Percentiles rank a stretch among this genome's conserved stretches.
phyloP scores from a whole-genome alignment of 441 rosid genomes.

The Populus hybrid region DNA sequence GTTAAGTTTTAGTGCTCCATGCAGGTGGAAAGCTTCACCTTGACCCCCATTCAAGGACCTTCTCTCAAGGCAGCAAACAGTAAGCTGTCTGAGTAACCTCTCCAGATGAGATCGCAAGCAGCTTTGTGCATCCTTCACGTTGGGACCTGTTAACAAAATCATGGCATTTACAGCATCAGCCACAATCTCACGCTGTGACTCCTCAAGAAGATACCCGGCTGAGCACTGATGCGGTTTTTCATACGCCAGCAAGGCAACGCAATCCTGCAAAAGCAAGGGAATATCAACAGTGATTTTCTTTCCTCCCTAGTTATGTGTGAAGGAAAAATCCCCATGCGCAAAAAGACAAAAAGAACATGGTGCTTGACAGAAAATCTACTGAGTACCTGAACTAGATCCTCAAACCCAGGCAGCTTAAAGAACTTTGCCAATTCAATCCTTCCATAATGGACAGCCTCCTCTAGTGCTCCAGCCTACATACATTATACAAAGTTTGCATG shows the following conservation, averaged over 20 bases:
- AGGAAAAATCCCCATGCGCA: background rate
- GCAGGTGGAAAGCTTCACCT: constrained; percentile 69
- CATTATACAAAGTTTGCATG: background rate
- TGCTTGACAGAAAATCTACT: background rate
- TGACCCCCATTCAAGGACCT: constrained; percentile 66
- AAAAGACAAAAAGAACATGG: background rate
- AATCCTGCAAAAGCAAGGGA: constrained; percentile 44
- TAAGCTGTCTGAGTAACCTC: constrained; percentile 67
- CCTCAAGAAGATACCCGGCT: constrained; percentile 71
- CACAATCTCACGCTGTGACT: constrained; percentile 72
- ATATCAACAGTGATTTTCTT: background rate
- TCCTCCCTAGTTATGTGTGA: no score
- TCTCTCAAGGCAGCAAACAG: constrained; percentile 64
- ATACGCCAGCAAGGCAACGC: constrained; percentile 78
- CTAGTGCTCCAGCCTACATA: constrained; percentile 68
- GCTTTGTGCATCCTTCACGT: constrained; percentile 40
- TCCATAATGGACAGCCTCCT: constrained; percentile 73
- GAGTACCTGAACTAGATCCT: constrained; percentile 59
- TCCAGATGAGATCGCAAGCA: constrained; percentile 60
- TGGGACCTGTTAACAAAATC: constrained; percentile 68
- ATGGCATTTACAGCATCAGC: constrained; percentile 83
- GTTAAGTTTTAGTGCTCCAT: constrained; percentile 45
- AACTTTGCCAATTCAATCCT: constrained; percentile 66
- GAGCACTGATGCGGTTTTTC: constrained; percentile 61
- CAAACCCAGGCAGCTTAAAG: constrained; percentile 43